Conservation (phyloP, 495 filamentous ascomycete species). For the Penicillium diatomitis region DNA sequence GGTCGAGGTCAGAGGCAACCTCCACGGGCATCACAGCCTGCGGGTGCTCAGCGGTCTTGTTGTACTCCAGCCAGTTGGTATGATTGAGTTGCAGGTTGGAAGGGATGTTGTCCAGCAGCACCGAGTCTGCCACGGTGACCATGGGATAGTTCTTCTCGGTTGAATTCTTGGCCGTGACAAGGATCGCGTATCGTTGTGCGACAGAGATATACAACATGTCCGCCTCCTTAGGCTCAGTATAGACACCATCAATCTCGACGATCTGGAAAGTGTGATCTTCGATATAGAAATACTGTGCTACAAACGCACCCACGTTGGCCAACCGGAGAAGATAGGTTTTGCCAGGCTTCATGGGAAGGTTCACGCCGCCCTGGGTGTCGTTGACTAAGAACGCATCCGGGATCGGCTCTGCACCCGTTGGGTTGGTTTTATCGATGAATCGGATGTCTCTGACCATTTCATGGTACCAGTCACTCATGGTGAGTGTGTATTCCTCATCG, state of each 20-base stretch:
- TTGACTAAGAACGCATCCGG: conserved; percentile 48
- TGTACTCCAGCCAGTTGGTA: conserved; percentile 73
- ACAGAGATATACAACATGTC: conserved; percentile 55
- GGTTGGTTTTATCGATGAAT: conserved; percentile 42
- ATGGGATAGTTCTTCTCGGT: conserved; percentile 60
- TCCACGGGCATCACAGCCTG: conserved; percentile 41
- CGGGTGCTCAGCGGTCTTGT: conserved; percentile 46
- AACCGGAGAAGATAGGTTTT: conserved; percentile 77
- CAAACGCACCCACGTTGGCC: conserved; percentile 67
- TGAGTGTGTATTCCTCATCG: conserved; percentile 56
- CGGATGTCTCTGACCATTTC: conserved; percentile 36
- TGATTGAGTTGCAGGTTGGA: conserved; percentile 49
- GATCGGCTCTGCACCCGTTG: conserved; percentile 44
- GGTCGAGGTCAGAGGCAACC: conserved; percentile 23
- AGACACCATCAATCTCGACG: conserved; percentile 46
- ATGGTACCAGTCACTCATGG: conserved; percentile 59
- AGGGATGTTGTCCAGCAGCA: conserved; percentile 23
- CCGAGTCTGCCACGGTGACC: conserved; percentile 30
- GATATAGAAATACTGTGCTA: conserved; percentile 70
- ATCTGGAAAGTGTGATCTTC: conserved; percentile 58
- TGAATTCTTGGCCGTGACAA: conserved; percentile 57
- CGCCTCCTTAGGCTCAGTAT: conserved; percentile 47
- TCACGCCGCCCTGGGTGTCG: conserved; percentile 42
- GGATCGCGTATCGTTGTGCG: conserved; percentile 63
- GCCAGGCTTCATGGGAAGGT: conserved; percentile 53